Evolutionary conservation across 495 filamentous ascomycete species (phyloP), one percentile per base, ranked within the genome.

Genomic region (Trichoderma orchidacearum): DNA sequence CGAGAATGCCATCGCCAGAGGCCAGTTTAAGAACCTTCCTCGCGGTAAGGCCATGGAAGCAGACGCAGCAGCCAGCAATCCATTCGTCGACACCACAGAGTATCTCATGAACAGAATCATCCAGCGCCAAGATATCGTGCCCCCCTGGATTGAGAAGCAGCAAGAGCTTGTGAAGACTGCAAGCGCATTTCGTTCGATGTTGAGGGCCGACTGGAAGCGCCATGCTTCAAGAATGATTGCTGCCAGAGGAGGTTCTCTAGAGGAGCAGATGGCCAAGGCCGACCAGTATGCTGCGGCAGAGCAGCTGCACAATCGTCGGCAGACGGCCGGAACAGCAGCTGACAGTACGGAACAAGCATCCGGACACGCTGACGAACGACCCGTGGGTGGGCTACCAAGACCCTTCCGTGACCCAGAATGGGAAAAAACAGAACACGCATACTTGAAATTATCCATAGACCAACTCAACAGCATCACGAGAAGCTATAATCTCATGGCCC

Each of bases 31-130:
- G 63, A 84, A 89, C 55, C 87, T 97, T 4, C 82, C 85, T 2
- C 77, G 93, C 11, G 93, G 93, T 0, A 87, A 88, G 61, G 84
- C 81, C 13, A 75, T 88, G 1, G 80, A 91, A 68, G 73, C 84
- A 18, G 92, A 96, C 65, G 73, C 89, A 53, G 84, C 89, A 63
- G 87, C 87, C 2, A 85, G 84, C 59, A 93, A 84, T 63, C 90
- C 94, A 0, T 98, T 93, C 65, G 78, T 97, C 31, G 90, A 97
- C 66, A 97, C 93, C 1, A 97, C 94, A 0, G 92, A 96, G 69
- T 96, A 96, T 66, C 88, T 97, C 61, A 85, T 98, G 84, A 98
- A 98, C 67, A 95, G 94, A 71, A 96, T 97, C 65, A 96, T 98
- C 59, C 85, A 96, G 71, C 86, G 87, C 56, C 93, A 98, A 67